These are phyloP conservation scores for Acacia melanoxylon DNA, from an alignment of 306 rosid genomes.

Conservation along the genomic window DNA sequence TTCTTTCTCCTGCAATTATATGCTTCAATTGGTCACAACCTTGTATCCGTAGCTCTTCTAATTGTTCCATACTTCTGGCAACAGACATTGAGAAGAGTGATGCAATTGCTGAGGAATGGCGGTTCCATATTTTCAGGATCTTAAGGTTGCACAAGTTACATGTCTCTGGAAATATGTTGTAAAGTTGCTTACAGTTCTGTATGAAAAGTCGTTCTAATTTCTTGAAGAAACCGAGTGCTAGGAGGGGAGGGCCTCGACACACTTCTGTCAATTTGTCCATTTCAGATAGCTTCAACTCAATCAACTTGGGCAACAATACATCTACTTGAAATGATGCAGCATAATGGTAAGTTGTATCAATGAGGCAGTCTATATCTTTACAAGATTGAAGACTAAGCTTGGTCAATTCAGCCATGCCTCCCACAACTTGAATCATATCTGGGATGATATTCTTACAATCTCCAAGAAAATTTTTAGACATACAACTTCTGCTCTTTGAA, in stretches of 20 bases:
- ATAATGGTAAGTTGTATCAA: conserved; percentile 4
- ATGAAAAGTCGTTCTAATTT: conserved; percentile 17
- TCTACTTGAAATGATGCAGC: background rate
- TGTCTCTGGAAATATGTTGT: conserved; percentile 15
- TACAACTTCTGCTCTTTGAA: conserved; percentile 16
- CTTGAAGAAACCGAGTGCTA: conserved; percentile 12
- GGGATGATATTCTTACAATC: conserved; percentile 21
- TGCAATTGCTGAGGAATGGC: background rate
- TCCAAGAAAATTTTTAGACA: conserved; percentile 6
- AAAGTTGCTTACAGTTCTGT: background rate
- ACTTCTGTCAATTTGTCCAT: conserved; percentile 12
- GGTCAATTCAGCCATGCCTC: conserved; percentile 19
- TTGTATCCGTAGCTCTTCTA: conserved; percentile 15
- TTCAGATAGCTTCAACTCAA: background rate
- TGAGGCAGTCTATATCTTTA: conserved; percentile 9
- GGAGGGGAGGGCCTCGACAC: conserved; percentile 5
- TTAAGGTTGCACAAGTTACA: conserved; percentile 26
- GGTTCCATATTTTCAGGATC: background rate
- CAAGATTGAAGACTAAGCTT: conserved; percentile 9
- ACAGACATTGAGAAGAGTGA: conserved; percentile 19
- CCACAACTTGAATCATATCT: conserved; percentile 3
- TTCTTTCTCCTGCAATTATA: background rate
- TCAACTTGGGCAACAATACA: background rate
- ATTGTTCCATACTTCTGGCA: background rate
- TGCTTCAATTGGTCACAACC: conserved; percentile 15